phyloP scores from a whole-genome alignment of 2,329 filamentous ascomycete species.

The Alternaria sp. region DNA sequence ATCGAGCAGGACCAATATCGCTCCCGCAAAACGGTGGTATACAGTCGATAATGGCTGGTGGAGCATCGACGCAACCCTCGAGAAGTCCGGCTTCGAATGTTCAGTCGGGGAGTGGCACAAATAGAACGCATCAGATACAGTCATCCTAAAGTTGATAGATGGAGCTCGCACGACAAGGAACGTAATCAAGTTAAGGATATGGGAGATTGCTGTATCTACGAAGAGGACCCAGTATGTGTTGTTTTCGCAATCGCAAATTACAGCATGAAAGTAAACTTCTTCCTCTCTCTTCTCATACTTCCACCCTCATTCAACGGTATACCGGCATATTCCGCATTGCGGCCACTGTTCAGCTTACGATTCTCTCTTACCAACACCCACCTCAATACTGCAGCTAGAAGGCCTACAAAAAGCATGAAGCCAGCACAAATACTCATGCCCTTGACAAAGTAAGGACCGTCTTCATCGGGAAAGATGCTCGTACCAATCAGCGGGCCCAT shows the following conservation, averaged over 20 bases:
- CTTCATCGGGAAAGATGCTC: constrained; percentile 62
- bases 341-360: constrained; percentile 15
- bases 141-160: not conserved
- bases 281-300: constrained; percentile 20
- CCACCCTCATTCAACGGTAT: constrained; percentile 39
- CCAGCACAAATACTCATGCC: constrained; percentile 62
- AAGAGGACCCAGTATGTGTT: not conserved
- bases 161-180: not conserved
- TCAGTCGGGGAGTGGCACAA: not conserved
- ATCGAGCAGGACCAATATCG: not conserved
- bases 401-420: constrained; percentile 59
- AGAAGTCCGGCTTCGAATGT: not conserved
- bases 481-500: constrained; percentile 71
- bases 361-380: constrained; percentile 49
- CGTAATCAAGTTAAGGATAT: not conserved
- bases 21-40: not conserved
- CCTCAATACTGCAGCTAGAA: constrained; percentile 56
- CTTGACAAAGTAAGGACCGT: constrained; percentile 59
- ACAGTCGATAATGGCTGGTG: not conserved
- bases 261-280: constrained; percentile 44
- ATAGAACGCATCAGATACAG: not conserved
- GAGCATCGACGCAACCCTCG: not conserved
- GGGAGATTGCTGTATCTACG: too few species aligned
- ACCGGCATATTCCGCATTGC: constrained; percentile 36
- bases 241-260: constrained; percentile 18